These are phyloP conservation scores for Macrolepiota dolichaula DNA, from an alignment of 768 basidiomycete species.

Conservation along the genomic window DNA sequence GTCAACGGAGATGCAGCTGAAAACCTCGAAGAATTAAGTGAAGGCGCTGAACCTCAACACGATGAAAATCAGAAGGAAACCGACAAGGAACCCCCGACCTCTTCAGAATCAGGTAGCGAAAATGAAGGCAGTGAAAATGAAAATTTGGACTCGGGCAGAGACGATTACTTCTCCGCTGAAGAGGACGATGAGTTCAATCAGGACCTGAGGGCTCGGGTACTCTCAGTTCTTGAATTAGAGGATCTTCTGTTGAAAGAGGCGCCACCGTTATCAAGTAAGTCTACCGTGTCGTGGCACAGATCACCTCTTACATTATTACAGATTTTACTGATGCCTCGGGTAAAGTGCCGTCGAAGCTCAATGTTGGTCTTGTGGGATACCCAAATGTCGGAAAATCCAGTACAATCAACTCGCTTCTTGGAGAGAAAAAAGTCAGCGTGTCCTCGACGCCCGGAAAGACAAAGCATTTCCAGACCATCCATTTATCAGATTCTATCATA, in stretches of 20 bases:
- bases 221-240: constrained; percentile 87
- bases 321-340: constrained; percentile 59
- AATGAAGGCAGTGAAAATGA: constrained; percentile 15
- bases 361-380: constrained; percentile 93
- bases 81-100: constrained; percentile 14
- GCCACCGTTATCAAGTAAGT: constrained; percentile 65
- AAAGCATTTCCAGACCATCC: constrained; percentile 98
- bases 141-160: constrained; percentile 32
- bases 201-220: constrained; percentile 70
- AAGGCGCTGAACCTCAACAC: constrained; percentile 5
- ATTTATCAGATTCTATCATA: constrained; percentile 81
- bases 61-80: constrained; percentile 15
- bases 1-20: constrained; percentile 7
- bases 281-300: not conserved
- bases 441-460: constrained; percentile 98
- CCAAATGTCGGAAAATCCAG: constrained; percentile 99
- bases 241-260: constrained; percentile 70
- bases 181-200: constrained; percentile 49
- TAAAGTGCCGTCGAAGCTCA: constrained; percentile 59
- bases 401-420: constrained; percentile 93
- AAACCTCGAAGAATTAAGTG: constrained; percentile 16
- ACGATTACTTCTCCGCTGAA: constrained; percentile 45
- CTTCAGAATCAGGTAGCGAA: constrained; percentile 21
- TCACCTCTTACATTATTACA: constrained; percentile 22
- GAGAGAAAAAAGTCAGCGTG: constrained; percentile 97